These are phyloP conservation scores for Onygena corvina DNA, from an alignment of 2,329 filamentous ascomycete genomes.

Conservation along the genomic window DNA sequence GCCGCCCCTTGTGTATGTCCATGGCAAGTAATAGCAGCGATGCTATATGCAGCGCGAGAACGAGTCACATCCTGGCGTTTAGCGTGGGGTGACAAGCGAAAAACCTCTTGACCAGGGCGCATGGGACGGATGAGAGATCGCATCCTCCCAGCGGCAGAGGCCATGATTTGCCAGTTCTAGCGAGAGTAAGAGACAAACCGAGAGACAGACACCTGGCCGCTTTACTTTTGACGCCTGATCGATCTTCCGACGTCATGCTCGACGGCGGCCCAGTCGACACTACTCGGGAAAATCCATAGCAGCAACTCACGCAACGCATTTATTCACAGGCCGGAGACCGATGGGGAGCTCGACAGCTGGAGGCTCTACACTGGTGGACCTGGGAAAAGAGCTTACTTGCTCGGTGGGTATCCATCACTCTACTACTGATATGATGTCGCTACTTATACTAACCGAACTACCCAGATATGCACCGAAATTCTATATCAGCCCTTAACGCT, in stretches of 20 bases:
- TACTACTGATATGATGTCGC: background rate
- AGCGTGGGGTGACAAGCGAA: too few relatives aligned
- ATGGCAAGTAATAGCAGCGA: too few relatives aligned
- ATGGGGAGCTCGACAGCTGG: background rate
- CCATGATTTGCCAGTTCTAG: constrained; percentile 1
- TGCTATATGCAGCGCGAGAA: too few relatives aligned
- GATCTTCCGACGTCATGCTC: background rate
- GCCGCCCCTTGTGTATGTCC: too few relatives aligned
- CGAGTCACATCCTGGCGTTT: too few relatives aligned
- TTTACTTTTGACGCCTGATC: background rate
- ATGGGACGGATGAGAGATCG: too few relatives aligned
- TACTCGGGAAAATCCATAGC: background rate
- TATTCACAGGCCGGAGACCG: background rate
- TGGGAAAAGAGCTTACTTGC: constrained; percentile 90
- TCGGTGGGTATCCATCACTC: constrained; percentile 51
- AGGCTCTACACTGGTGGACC: constrained; percentile 42
- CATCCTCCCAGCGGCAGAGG: too few relatives aligned
- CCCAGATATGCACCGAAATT: constrained; percentile 88
- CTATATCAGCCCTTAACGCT: constrained; percentile 83
- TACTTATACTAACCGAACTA: background rate
- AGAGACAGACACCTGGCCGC: background rate
- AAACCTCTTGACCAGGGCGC: too few relatives aligned
- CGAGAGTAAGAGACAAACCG: background rate
- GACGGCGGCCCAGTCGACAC: background rate
- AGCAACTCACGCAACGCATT: background rate